Evolutionary conservation across 2,329 filamentous ascomycete genomes (phyloP).

Genomic region (Colletotrichum melonis): DNA sequence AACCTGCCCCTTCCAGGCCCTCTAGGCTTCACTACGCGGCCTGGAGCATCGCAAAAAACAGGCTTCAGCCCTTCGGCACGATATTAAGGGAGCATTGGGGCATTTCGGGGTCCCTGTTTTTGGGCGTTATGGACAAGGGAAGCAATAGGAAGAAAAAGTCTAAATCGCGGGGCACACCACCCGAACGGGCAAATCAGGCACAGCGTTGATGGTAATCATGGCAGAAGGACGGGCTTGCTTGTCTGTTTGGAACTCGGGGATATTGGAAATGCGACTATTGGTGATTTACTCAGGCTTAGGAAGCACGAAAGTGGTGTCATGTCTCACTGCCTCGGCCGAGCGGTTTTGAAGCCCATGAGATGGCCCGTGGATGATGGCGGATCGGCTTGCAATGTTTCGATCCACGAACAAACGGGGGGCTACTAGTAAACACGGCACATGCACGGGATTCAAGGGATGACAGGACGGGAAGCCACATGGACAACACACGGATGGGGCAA

Average conservation of each 20-base stretch:
- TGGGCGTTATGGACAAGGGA: conserved; percentile 1
- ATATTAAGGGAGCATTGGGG: background rate
- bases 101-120: background rate
- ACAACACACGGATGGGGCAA: background rate
- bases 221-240: background rate
- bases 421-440: no score
- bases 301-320: conserved; percentile 1
- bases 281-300: background rate
- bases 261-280: conserved; percentile 6
- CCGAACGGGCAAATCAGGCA: conserved; percentile 2
- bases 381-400: background rate
- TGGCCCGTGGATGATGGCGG: background rate
- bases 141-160: conserved; percentile 18
- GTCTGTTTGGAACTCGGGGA: background rate
- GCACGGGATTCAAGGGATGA: background rate
- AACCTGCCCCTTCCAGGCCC: background rate
- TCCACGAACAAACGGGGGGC: background rate
- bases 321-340: background rate
- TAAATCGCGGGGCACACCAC: conserved; percentile 23
- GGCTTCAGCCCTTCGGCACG: background rate
- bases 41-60: background rate
- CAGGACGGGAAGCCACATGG: conserved; percentile 28
- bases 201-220: no score
- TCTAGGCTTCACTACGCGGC: background rate
- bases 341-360: no score